Conservation (phyloP, 192 early-diverging fungal species). For the Coemansia sp. region DNA sequence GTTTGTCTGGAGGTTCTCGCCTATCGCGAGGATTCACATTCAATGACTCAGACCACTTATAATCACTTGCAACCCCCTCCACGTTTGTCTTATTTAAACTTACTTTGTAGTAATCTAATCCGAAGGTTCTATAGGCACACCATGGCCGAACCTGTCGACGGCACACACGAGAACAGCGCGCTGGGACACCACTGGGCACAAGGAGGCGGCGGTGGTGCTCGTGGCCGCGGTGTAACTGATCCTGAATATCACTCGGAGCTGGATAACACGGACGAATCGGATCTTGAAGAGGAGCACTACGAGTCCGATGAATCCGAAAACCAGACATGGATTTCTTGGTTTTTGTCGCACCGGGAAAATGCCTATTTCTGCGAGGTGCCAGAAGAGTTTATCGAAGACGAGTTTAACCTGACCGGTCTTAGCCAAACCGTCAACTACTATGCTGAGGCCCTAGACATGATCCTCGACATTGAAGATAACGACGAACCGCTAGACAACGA, state of each 20-base stretch:
- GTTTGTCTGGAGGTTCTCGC: background rate
- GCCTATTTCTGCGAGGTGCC: slow-evolving; percentile 78
- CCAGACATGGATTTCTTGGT: slow-evolving; percentile 78
- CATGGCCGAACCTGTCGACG: slow-evolving; percentile 44
- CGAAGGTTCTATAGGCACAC: slow-evolving; percentile 41
- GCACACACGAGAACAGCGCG: slow-evolving; percentile 19
- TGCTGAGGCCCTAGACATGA: slow-evolving; percentile 92
- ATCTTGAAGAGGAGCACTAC: slow-evolving; percentile 46
- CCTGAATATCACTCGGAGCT: slow-evolving; percentile 32
- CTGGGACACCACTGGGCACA: slow-evolving; percentile 7
- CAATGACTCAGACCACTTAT: background rate
- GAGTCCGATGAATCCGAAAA: slow-evolving; percentile 46
- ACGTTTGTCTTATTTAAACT: background rate
- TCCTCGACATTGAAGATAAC: slow-evolving; percentile 81
- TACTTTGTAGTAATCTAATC: slow-evolving; percentile 27
- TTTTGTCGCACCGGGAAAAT: slow-evolving; percentile 71
- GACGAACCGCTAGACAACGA: slow-evolving; percentile 60
- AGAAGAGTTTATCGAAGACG: slow-evolving; percentile 88
- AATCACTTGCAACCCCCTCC: background rate
- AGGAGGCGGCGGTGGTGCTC: slow-evolving; percentile 6
- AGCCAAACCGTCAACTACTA: slow-evolving; percentile 79
- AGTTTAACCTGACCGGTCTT: slow-evolving; percentile 97
- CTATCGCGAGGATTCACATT: background rate
- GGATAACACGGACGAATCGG: slow-evolving; percentile 50
- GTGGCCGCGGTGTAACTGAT: slow-evolving; percentile 7